Evolutionary conservation across 2,329 filamentous ascomycete genomes (phyloP).

Genomic region (Aspergillus sojae): DNA sequence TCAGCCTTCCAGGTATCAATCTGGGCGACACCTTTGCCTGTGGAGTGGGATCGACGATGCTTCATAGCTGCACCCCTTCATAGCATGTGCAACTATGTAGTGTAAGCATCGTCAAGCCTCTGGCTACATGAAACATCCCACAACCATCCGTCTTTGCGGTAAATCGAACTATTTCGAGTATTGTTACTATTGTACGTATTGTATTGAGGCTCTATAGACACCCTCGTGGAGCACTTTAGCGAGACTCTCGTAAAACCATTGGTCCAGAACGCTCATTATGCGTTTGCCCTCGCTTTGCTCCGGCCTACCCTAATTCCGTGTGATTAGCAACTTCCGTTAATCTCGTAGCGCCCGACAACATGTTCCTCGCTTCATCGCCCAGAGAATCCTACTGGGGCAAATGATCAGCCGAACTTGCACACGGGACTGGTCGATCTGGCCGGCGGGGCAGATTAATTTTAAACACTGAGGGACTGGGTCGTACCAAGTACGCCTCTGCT

Average conservation of each 20-base stretch:
- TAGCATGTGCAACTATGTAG: not conserved
- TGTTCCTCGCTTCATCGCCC: conserved; percentile 2
- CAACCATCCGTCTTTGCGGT: not conserved
- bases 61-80: not conserved
- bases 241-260: not conserved
- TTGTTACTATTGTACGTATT: not conserved
- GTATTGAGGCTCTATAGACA: not conserved
- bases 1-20: not conserved
- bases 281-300: not conserved
- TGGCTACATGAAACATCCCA: not conserved
- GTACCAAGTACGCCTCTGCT: not conserved
- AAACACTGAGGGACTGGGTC: not conserved
- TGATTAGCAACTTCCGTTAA: not conserved
- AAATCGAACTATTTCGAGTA: not conserved
- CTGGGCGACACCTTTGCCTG: not conserved
- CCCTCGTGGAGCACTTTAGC: not conserved
- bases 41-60: conserved; percentile 2
- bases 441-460: not conserved
- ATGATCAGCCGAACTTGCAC: conserved; percentile 5
- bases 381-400: conserved; percentile 1
- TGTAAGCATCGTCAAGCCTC: not conserved
- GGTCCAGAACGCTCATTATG: not conserved
- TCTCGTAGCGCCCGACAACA: conserved; percentile 4
- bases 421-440: not conserved
- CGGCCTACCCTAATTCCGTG: not conserved